Conservation (phyloP, 2,329 filamentous ascomycete genomes). For the Lasiodiplodia citricola region DNA sequence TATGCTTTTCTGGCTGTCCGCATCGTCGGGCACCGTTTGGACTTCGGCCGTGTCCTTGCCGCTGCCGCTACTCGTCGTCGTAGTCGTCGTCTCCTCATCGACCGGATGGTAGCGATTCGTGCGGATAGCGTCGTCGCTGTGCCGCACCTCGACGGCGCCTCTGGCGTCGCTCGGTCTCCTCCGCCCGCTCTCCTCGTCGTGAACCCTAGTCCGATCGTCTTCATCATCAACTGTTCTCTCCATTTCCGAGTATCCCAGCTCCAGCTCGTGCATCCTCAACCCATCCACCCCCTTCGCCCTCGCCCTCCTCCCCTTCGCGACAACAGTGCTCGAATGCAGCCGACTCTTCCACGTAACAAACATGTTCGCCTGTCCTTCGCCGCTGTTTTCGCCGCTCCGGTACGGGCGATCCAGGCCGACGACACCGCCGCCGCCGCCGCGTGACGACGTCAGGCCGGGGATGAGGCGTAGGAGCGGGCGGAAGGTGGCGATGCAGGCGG, state of each 20-base stretch:
- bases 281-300: not conserved
- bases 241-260: not conserved
- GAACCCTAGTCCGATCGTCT: too few relatives aligned
- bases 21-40: not conserved
- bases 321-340: not conserved
- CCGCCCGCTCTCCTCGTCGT: not conserved
- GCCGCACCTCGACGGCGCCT: too few relatives aligned
- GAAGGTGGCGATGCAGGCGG: constrained; percentile 6
- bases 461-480: constrained; percentile 10
- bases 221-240: not conserved
- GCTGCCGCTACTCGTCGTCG: not conserved
- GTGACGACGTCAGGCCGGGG: not conserved
- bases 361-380: not conserved
- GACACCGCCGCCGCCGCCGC: not conserved
- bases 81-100: not conserved
- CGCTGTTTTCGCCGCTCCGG: not conserved
- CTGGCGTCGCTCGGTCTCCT: too few relatives aligned
- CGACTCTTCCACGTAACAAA: constrained; percentile 11
- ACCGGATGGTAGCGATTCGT: not conserved
- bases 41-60: not conserved
- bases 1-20: constrained; percentile 4
- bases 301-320: not conserved
- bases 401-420: not conserved
- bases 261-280: not conserved
- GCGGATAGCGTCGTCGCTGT: not conserved